These are phyloP conservation scores for Malus sylvestris DNA, from an alignment of 306 rosid species.

Conservation along the genomic window DNA sequence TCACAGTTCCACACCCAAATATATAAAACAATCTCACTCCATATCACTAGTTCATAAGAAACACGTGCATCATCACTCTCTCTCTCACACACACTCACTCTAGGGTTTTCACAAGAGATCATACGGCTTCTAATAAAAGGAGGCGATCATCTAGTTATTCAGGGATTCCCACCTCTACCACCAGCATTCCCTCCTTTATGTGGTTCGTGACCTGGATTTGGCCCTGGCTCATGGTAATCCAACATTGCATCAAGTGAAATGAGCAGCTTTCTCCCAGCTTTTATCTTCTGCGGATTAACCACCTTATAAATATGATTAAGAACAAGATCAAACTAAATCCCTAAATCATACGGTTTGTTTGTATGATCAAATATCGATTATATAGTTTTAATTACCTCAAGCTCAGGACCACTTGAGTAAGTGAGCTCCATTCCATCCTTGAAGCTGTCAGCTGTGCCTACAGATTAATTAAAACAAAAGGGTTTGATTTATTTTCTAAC, in stretches of 20 bases:
- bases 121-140: not conserved
- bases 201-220: constrained; percentile 48
- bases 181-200: constrained; percentile 20
- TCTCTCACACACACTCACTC: not conserved
- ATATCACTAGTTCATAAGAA: not conserved
- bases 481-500: not conserved
- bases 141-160: not conserved
- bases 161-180: constrained; percentile 9
- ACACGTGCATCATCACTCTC: not conserved
- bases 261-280: constrained; percentile 30
- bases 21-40: not conserved
- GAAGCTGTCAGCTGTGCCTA: constrained; percentile 5
- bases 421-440: not conserved
- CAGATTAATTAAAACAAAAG: not conserved
- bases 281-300: not conserved
- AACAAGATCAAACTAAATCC: not conserved
- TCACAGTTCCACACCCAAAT: not conserved
- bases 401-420: constrained; percentile 1
- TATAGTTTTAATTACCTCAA: constrained; percentile 8
- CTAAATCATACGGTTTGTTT: not conserved
- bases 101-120: not conserved
- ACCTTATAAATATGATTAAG: not conserved
- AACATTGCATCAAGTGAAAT: constrained; percentile 25
- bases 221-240: constrained; percentile 37
- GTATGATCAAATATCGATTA: not conserved